A percentile compares a stretch with the other conserved stretches of the same genome.
phyloP scores from a whole-genome alignment of 306 rosid genomes.

The Lotus japonicus region DNA sequence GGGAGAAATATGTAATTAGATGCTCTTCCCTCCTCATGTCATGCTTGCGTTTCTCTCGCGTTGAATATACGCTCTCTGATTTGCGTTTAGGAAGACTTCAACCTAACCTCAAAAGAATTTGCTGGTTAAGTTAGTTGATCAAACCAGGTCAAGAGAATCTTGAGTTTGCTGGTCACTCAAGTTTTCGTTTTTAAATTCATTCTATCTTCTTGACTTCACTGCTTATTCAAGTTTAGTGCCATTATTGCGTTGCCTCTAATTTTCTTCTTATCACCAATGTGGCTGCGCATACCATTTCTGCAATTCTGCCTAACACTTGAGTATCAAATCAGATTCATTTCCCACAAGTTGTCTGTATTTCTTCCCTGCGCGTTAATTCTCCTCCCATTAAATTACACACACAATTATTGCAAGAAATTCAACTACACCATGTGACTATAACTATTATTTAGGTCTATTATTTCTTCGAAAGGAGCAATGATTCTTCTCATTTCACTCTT shows the following conservation, averaged over 20 bases:
- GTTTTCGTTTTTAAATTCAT: background rate
- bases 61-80: background rate
- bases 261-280: background rate
- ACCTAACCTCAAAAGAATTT: background rate
- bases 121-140: slow-evolving; percentile 39
- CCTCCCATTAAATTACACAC: background rate
- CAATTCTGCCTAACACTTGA: background rate
- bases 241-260: background rate
- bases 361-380: background rate
- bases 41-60: background rate
- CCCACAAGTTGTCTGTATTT: background rate
- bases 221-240: background rate
- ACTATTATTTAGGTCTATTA: background rate
- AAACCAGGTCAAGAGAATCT: slow-evolving; percentile 6
- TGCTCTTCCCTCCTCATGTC: background rate
- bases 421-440: slow-evolving; percentile 13
- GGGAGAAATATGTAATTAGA: too few species aligned
- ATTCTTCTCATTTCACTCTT: background rate
- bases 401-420: slow-evolving; percentile 15
- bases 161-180: background rate
- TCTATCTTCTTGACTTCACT: background rate
- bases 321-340: slow-evolving; percentile 2
- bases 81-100: background rate
- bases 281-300: background rate
- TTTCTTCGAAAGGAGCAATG: background rate